Conservation (phyloP, 2,329 filamentous ascomycete genomes). For the Cercospora canescens region DNA sequence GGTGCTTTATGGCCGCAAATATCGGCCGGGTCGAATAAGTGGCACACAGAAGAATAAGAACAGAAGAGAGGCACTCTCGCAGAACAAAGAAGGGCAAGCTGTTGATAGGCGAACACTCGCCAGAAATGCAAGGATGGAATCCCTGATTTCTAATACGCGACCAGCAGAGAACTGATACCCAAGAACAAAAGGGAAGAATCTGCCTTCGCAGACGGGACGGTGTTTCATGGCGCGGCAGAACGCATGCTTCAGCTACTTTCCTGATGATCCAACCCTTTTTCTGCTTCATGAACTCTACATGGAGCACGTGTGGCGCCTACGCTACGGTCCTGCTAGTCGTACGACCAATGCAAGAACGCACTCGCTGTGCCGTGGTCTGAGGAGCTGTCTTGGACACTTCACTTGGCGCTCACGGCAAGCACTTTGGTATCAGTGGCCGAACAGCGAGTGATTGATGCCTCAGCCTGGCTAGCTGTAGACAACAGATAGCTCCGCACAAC, state of each 20-base stretch:
- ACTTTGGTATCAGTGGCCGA: too few relatives aligned
- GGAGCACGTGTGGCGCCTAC: background rate
- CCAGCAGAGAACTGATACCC: background rate
- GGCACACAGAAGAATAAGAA: slow-evolving; percentile 9
- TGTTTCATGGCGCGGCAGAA: background rate
- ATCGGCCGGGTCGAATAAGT: slow-evolving; percentile 2
- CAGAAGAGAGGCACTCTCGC: background rate
- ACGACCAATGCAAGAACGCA: background rate
- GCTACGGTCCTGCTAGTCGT: background rate
- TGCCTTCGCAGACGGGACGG: background rate
- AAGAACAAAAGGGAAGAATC: background rate
- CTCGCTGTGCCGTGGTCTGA: too few relatives aligned
- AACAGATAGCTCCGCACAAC: too few relatives aligned
- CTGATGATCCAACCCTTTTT: background rate
- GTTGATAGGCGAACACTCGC: background rate
- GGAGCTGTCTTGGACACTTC: too few relatives aligned
- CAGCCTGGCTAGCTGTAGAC: too few relatives aligned
- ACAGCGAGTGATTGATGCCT: too few relatives aligned
- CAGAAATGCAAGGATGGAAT: background rate
- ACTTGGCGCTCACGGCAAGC: too few relatives aligned
- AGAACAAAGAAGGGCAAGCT: background rate
- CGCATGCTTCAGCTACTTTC: background rate
- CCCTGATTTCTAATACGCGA: background rate
- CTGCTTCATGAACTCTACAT: background rate
- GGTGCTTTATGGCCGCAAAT: slow-evolving; percentile 4